Conservation (phyloP, 306 rosid genomes). For the Inga leiocalycina region DNA sequence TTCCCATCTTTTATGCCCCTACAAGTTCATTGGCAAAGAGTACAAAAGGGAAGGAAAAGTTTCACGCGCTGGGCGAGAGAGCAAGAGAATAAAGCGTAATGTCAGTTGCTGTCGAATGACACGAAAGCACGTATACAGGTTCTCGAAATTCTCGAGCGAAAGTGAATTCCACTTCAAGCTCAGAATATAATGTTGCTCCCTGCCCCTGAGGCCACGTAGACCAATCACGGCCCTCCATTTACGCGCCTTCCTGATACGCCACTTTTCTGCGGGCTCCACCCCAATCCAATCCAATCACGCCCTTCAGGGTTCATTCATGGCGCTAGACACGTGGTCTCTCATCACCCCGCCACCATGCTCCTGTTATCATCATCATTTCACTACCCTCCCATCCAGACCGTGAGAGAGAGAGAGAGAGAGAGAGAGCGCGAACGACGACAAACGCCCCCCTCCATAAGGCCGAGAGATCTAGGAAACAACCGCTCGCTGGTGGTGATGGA, state of each 20-base stretch:
- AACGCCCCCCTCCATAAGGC: background rate
- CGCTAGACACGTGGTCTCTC: background rate
- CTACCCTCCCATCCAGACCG: background rate
- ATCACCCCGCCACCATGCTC: background rate
- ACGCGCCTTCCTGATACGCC: background rate
- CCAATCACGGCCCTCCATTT: background rate
- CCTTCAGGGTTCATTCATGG: background rate
- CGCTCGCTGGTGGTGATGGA: conserved; percentile 27
- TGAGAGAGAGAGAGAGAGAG: background rate
- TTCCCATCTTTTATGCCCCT: too few relatives aligned
- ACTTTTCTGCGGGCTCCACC: background rate
- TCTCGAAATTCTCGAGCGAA: background rate
- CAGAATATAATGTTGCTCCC: background rate
- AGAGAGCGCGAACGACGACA: background rate
- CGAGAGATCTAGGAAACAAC: background rate
- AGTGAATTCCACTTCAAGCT: background rate
- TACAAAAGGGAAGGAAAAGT: background rate
- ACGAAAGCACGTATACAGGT: background rate
- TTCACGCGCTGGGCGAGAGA: background rate
- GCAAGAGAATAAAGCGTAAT: background rate
- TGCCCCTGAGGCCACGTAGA: background rate
- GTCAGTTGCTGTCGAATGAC: background rate
- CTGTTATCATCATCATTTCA: background rate
- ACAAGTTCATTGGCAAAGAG: too few relatives aligned
- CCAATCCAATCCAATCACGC: background rate